These are phyloP conservation scores for Centaurea solstitialis DNA, from an alignment of 129 eudicot genomes.

Conservation along the genomic window DNA sequence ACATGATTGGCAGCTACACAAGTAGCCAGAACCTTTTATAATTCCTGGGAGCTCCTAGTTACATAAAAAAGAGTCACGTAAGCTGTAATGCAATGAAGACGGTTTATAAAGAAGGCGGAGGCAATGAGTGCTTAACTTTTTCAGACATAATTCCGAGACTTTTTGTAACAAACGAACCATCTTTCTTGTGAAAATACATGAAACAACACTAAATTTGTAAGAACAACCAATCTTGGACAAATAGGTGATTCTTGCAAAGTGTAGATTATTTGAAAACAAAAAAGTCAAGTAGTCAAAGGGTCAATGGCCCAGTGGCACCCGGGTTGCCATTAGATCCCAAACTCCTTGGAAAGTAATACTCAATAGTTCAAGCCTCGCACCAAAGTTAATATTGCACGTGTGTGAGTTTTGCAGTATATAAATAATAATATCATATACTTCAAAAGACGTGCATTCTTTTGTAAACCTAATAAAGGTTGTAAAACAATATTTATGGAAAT, in stretches of 20 bases:
- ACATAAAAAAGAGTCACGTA: neutral
- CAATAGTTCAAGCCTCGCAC: neutral
- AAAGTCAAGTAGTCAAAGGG: neutral
- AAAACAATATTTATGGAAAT: too few relatives aligned
- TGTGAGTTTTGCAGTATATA: neutral
- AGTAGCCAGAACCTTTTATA: conserved; percentile 87
- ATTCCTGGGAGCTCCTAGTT: conserved; percentile 70
- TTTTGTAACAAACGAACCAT: neutral
- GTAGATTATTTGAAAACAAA: neutral
- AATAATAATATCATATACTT: neutral
- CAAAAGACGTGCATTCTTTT: neutral
- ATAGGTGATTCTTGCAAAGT: conserved; percentile 1
- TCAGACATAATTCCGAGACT: neutral
- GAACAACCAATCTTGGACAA: neutral
- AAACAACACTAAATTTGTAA: neutral
- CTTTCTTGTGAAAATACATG: neutral
- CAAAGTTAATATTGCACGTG: neutral
- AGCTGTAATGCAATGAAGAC: neutral
- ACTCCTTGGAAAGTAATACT: neutral
- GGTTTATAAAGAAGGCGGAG: neutral
- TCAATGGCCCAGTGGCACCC: neutral
- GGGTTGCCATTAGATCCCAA: too few relatives aligned
- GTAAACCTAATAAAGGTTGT: too few relatives aligned
- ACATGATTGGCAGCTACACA: conserved; percentile 80
- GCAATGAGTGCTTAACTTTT: neutral